Base-by-base conservation (phyloP, 768 basidiomycete species). In the Lactifluus volemus region DNA sequence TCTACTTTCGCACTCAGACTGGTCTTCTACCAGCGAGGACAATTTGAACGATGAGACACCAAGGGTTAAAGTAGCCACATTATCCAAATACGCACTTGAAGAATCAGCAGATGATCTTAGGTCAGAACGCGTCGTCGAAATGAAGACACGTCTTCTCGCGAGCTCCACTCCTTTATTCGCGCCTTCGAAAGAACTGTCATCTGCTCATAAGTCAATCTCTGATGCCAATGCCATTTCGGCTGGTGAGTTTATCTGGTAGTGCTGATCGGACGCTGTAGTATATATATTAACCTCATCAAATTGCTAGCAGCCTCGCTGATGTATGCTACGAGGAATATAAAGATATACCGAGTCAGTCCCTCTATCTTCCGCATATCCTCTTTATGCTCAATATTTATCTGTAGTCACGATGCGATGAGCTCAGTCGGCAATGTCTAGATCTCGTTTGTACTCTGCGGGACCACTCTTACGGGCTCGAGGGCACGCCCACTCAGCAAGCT, bases 371-470 rank as follows among this genome's bases (percentile, higher is more conserved):
- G 17, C 14, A 6, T 32, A 14, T 45, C 30, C 17, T 15, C 32
- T 14, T 32, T 56, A 36, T 34, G 36, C 51, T 58, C 17, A 58
- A 57, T n/a, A 17, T 1, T 8, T 30, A 4, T 3, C 17, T 4
- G 53, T 38, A 65, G 64, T 58, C 61, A 11, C 61, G 63, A 52
- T 65, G 64, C 34, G 34, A 47, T n/a, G 57, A 65, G 6, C 55
- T 65, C 48, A 32, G 55, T n/a, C 51, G 10, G n/a, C 53, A 53
- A 58, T 65, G 64, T 45, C 52, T 39, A 32, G 47, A 49, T 10
- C 56, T 65, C 41, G 62, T 45, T 32, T 49, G 45, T 10, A 48
- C 64, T 39, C 36, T 65, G 19, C 47, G 34, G 1, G 64, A 65
- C 30, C 41, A 59, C 44, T 65, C 62, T 5, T 17, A 30, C 29